Conservation (phyloP, 495 filamentous ascomycete genomes). For the Neurospora sp. region DNA sequence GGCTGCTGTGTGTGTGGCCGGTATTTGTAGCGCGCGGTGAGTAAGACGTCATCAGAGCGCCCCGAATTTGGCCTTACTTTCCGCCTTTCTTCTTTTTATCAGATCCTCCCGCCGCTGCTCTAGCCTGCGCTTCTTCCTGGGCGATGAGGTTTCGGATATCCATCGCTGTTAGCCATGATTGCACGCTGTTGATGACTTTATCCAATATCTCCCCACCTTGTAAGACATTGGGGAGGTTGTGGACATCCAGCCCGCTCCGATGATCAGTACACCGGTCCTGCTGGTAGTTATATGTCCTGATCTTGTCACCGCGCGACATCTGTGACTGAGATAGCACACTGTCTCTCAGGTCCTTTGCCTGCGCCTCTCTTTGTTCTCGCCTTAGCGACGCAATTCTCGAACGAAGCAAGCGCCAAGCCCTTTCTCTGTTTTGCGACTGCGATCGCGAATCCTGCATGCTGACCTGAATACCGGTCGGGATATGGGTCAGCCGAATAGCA, state of each 20-base stretch:
- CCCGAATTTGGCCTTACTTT: slow-evolving; percentile 13
- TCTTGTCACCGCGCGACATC: slow-evolving; percentile 84
- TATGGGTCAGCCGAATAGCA: slow-evolving; percentile 85
- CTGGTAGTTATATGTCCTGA: slow-evolving; percentile 89
- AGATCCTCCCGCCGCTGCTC: slow-evolving; percentile 1
- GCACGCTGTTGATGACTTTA: slow-evolving; percentile 70
- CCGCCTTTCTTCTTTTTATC: slow-evolving; percentile 20
- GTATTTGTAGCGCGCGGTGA: background rate
- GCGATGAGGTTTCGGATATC: slow-evolving; percentile 62
- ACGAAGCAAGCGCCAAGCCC: slow-evolving; percentile 77
- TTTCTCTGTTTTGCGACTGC: slow-evolving; percentile 79
- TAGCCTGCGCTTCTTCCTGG: slow-evolving; percentile 33
- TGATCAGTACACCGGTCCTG: slow-evolving; percentile 95
- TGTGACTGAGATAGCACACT: slow-evolving; percentile 68
- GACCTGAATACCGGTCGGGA: slow-evolving; percentile 76
- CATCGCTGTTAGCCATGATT: slow-evolving; percentile 63
- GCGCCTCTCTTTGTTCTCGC: slow-evolving; percentile 78
- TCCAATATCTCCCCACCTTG: slow-evolving; percentile 61
- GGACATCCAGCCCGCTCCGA: slow-evolving; percentile 68
- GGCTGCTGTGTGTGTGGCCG: background rate
- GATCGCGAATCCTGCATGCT: slow-evolving; percentile 87
- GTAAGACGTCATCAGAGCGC: background rate
- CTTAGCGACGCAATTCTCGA: slow-evolving; percentile 71
- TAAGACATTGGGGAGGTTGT: slow-evolving; percentile 75
- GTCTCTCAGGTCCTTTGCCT: slow-evolving; percentile 59